Percentiles rank a stretch among this genome's conserved stretches.
Conservation (phyloP, 2,329 filamentous ascomycete genomes). For the Hypoxylon rubiginosum region DNA sequence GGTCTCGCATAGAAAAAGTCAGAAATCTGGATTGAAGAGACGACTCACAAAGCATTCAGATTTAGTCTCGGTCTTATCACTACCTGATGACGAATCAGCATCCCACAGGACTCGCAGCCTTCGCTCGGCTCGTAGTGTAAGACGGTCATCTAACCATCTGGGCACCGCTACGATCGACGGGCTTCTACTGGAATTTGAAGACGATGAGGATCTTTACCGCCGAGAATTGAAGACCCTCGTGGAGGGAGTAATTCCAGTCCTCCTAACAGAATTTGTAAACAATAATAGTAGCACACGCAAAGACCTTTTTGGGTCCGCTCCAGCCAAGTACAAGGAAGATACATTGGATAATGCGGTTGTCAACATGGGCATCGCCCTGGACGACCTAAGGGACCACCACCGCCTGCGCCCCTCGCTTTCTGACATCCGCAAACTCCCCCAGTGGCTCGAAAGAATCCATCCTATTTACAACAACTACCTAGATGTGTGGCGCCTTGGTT, state of each 20-base stretch:
- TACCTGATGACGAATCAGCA: conserved; percentile 70
- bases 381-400: conserved; percentile 85
- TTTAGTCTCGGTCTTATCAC: conserved; percentile 90
- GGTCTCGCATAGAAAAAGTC: conserved; percentile 61
- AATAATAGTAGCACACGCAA: conserved; percentile 73
- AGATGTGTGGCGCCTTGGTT: conserved; percentile 89
- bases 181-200: conserved; percentile 81
- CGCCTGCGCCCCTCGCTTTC: conserved; percentile 83
- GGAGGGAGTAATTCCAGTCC: conserved; percentile 93
- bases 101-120: conserved; percentile 76
- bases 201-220: conserved; percentile 89
- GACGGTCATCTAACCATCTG: conserved; percentile 76
- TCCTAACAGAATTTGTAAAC: conserved; percentile 86
- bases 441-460: conserved; percentile 84
- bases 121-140: conserved; percentile 82
- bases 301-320: conserved; percentile 74
- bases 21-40: conserved; percentile 73
- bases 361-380: conserved; percentile 91
- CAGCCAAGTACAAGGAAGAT: conserved; percentile 66
- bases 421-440: conserved; percentile 78
- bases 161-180: conserved; percentile 79
- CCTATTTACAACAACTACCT: conserved; percentile 89
- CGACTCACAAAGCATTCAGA: conserved; percentile 93
- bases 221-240: conserved; percentile 93
- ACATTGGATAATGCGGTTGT: conserved; percentile 87